A percentile compares a stretch with the other conserved stretches of the same genome.
Conservation (phyloP, 2,329 filamentous ascomycete species). For the Colletotrichum liriopes region DNA sequence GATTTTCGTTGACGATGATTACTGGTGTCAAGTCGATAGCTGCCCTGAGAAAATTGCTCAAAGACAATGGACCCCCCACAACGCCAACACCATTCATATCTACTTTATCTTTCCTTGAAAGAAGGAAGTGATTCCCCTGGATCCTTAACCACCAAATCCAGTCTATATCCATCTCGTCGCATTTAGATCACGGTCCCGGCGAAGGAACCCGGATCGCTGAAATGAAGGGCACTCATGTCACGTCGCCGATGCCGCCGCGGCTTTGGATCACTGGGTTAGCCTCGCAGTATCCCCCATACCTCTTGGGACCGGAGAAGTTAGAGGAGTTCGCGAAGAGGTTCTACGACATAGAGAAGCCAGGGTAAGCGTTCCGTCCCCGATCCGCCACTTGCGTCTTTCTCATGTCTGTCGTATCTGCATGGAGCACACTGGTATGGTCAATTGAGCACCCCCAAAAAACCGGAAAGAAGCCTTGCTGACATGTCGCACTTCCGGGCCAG, state of each 20-base stretch:
- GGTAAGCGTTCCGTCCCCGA: background rate
- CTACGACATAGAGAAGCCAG: constrained; percentile 17
- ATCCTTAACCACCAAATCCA: background rate
- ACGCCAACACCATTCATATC: background rate
- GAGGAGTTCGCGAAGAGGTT: constrained; percentile 4
- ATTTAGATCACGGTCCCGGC: no score
- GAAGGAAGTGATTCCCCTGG: background rate
- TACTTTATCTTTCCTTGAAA: background rate
- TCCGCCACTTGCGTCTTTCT: no score
- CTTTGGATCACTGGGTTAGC: background rate
- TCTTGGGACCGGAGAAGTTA: constrained; percentile 6
- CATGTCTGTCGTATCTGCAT: background rate
- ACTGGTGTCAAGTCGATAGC: no score
- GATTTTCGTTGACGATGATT: no score
- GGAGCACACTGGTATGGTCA: background rate
- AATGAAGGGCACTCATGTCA: background rate
- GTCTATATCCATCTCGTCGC: background rate
- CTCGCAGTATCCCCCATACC: background rate
- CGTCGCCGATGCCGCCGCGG: background rate
- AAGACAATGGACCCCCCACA: background rate
- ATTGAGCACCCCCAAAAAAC: background rate
- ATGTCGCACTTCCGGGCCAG: background rate
- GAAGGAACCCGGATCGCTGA: background rate
- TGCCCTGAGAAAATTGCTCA: background rate
- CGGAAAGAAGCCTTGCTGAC: background rate